Percentiles rank a stretch among this genome's conserved stretches.
phyloP scores from a whole-genome alignment of 2,329 filamentous ascomycete genomes.

The Chaetomiaceae sp. region DNA sequence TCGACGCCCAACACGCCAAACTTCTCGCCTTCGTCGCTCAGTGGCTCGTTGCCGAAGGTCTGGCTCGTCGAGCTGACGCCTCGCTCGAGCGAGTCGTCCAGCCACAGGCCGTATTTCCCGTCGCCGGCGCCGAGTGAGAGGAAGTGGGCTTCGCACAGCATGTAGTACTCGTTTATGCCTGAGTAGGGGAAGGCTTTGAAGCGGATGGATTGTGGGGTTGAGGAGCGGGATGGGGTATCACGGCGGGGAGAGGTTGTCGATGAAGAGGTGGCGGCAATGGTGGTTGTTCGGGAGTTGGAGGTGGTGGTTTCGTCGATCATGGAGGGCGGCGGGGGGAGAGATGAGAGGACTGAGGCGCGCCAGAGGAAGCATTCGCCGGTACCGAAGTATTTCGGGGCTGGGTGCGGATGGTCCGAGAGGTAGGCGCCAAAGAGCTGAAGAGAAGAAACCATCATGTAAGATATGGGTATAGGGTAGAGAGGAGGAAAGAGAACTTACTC shows the following conservation, averaged over 20 bases:
- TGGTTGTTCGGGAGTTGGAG: slow-evolving; percentile 40
- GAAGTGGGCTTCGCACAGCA: slow-evolving; percentile 83
- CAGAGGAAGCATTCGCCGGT: slow-evolving; percentile 95
- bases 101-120: slow-evolving; percentile 89
- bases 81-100: slow-evolving; percentile 78
- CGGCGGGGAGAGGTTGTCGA: neutral
- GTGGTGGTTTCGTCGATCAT: slow-evolving; percentile 39
- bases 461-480: neutral
- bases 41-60: slow-evolving; percentile 90
- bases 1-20: slow-evolving; percentile 90
- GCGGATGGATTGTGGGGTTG: slow-evolving; percentile 55
- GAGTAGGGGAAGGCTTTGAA: slow-evolving; percentile 98
- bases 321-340: slow-evolving; percentile 66
- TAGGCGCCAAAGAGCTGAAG: slow-evolving; percentile 84
- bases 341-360: slow-evolving; percentile 65
- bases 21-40: slow-evolving; percentile 89
- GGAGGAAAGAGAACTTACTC: slow-evolving; percentile 48
- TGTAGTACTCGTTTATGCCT: slow-evolving; percentile 93
- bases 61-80: slow-evolving; percentile 80
- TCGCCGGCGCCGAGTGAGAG: slow-evolving; percentile 84
- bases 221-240: slow-evolving; percentile 18
- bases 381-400: slow-evolving; percentile 81
- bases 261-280: slow-evolving; percentile 35
- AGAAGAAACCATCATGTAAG: neutral
- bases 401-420: slow-evolving; percentile 81